Percentiles rank a stretch among this genome's conserved stretches.
Evolutionary conservation across 2,329 filamentous ascomycete genomes (phyloP).

Genomic region (Diaporthe sp.): DNA sequence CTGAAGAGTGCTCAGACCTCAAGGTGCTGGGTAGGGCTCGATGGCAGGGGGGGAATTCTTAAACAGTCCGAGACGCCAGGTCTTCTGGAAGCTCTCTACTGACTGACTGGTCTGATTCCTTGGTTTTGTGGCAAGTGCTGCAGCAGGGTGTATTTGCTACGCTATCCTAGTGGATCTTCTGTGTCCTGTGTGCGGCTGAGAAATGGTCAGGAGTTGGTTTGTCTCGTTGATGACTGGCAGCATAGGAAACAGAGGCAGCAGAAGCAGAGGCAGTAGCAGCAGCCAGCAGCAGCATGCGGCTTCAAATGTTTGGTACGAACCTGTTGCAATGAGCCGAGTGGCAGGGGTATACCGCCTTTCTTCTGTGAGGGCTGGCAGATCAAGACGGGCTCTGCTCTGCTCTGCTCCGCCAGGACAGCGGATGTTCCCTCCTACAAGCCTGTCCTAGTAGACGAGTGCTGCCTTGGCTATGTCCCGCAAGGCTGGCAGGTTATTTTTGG

Average conservation of each 20-base stretch:
- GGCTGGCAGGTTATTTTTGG: constrained; percentile 39
- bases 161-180: constrained; percentile 36
- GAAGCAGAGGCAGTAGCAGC: constrained; percentile 28
- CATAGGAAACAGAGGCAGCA: constrained; percentile 5
- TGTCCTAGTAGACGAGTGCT: constrained; percentile 34
- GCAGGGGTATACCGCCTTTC: constrained; percentile 36
- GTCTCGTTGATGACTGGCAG: constrained; percentile 30
- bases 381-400: constrained; percentile 28
- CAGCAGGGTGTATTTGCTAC: constrained; percentile 38
- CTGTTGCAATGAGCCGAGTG: constrained; percentile 38
- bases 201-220: constrained; percentile 38
- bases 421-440: constrained; percentile 36
- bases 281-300: constrained; percentile 38
- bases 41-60: constrained; percentile 36
- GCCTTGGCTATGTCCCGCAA: constrained; percentile 36
- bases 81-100: constrained; percentile 39
- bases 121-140: constrained; percentile 39
- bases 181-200: constrained; percentile 34
- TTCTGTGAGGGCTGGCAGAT: constrained; percentile 20
- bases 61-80: constrained; percentile 38
- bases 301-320: constrained; percentile 40
- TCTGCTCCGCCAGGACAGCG: constrained; percentile 33
- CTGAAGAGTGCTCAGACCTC: constrained; percentile 33
- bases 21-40: constrained; percentile 15
- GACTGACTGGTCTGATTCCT: constrained; percentile 35